These are phyloP conservation scores for Geotrichum siamense DNA, from an alignment of 1,139 yeast species.

Conservation along the genomic window DNA sequence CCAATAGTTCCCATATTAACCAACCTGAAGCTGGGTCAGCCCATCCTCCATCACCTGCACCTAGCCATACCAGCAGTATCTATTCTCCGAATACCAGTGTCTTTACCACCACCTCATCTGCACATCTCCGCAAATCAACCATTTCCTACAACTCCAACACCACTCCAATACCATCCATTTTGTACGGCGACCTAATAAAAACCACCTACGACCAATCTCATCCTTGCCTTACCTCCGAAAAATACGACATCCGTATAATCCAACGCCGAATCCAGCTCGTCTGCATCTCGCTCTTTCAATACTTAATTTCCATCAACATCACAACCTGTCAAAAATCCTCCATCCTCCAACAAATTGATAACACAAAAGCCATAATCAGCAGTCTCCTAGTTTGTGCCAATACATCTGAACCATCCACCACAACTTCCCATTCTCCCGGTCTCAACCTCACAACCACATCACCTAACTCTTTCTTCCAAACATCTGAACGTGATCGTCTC, in stretches of 20 bases:
- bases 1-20: too few species aligned
- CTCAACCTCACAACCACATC: not conserved
- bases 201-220: constrained; percentile 16
- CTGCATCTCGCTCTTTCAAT: constrained; percentile 23
- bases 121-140: not conserved
- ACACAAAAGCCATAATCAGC: constrained; percentile 11
- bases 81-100: constrained; percentile 16
- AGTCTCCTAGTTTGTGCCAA: constrained; percentile 14
- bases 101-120: constrained; percentile 2
- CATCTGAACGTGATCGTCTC: constrained; percentile 1
- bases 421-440: not conserved
- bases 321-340: constrained; percentile 1
- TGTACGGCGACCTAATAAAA: constrained; percentile 20
- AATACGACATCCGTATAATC: constrained; percentile 22
- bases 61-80: constrained; percentile 13
- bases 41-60: not conserved
- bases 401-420: constrained; percentile 4
- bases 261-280: constrained; percentile 25
- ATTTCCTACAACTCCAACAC: not conserved
- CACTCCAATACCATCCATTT: constrained; percentile 17
- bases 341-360: constrained; percentile 7
- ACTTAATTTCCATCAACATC: constrained; percentile 15
- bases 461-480: not conserved
- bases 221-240: constrained; percentile 20
- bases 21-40: not conserved